Conservation (phyloP, 176 grass and related monocot species). For the Stipa capillata region DNA sequence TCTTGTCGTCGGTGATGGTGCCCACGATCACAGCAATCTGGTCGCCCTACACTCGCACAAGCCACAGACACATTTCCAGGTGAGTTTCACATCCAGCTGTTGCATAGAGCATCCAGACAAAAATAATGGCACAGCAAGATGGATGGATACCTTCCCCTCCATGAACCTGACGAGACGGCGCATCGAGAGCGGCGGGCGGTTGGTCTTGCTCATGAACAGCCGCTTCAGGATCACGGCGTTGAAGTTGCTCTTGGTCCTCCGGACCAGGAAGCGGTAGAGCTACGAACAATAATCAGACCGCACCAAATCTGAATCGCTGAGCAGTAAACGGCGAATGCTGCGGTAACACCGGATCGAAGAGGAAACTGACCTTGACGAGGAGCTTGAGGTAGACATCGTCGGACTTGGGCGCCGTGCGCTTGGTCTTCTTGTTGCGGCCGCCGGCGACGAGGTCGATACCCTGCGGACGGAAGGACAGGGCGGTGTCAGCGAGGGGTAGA, state of each 20-base stretch:
- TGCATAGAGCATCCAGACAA: background rate
- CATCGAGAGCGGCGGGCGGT: slow-evolving; percentile 66
- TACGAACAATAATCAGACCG: background rate
- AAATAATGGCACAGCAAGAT: background rate
- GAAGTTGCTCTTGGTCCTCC: slow-evolving; percentile 69
- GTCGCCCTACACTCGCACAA: slow-evolving; percentile 20
- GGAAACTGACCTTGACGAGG: slow-evolving; percentile 45
- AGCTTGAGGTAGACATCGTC: slow-evolving; percentile 81
- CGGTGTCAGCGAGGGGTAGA: background rate
- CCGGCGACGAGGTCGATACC: slow-evolving; percentile 67
- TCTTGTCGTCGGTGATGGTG: slow-evolving; percentile 79
- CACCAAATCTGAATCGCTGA: background rate
- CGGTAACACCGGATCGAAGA: background rate
- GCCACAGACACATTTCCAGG: background rate
- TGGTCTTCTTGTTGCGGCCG: slow-evolving; percentile 70
- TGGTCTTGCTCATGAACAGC: slow-evolving; percentile 91
- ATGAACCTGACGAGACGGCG: slow-evolving; percentile 68
- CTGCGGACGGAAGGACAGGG: background rate
- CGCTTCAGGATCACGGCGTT: slow-evolving; percentile 74
- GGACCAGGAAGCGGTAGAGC: slow-evolving; percentile 78
- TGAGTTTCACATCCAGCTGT: background rate
- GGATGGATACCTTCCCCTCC: slow-evolving; percentile 34
- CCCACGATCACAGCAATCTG: slow-evolving; percentile 76
- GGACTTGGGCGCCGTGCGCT: slow-evolving; percentile 58
- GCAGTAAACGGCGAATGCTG: background rate